Conservation (phyloP, 257 asterid genomes). For the Solanum stenotomum region DNA sequence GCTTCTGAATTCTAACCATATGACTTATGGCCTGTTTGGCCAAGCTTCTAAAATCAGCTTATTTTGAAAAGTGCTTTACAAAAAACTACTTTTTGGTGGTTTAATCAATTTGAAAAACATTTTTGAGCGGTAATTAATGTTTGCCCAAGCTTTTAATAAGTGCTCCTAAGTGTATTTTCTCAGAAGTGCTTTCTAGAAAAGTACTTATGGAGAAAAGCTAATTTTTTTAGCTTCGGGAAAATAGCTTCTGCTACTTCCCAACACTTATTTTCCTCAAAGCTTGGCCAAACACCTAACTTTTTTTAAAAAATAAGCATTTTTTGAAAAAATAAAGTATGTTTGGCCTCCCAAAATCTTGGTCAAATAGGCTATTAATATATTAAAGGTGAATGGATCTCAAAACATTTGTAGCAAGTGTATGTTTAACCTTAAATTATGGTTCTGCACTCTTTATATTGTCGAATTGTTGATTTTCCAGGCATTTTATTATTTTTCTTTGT, state of each 20-base stretch:
- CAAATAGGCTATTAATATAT: background rate
- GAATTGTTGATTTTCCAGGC: background rate
- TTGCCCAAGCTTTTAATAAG: background rate
- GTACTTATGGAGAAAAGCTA: background rate
- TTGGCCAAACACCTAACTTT: background rate
- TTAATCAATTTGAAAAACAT: background rate
- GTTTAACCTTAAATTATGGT: background rate
- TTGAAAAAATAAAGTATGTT: background rate
- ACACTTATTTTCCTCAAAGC: background rate
- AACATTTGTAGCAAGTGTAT: background rate
- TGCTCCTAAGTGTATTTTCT: background rate
- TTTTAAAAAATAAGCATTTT: background rate
- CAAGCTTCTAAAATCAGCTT: background rate
- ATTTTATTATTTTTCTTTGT: background rate
- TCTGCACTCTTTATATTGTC: background rate
- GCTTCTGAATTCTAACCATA: background rate
- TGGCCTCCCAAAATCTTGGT: background rate
- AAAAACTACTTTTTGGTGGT: background rate
- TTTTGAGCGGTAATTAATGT: background rate
- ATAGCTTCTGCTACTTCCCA: background rate
- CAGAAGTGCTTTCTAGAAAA: background rate
- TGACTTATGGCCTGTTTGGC: background rate
- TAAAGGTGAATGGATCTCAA: slow-evolving; percentile 3
- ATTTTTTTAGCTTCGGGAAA: background rate
- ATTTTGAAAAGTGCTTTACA: background rate